Evolutionary conservation across 129 eudicot species (phyloP), one percentile per base, ranked within the genome.

Genomic region (Glebionis coronaria): DNA sequence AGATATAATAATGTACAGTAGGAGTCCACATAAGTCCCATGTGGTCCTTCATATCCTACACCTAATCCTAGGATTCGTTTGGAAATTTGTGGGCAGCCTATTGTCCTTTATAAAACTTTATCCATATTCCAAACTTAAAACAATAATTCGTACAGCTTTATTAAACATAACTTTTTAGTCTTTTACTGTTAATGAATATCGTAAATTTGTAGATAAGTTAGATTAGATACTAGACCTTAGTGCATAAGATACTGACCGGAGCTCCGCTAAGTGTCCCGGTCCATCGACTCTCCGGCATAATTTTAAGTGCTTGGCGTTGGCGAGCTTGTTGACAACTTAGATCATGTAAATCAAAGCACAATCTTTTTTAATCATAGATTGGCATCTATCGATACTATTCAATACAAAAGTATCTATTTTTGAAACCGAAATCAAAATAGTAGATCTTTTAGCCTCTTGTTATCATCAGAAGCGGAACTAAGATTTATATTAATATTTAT

Each of bases 21-120:
- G 42, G 21, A 55, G 16, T 74, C 55, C 61, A 60, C 61, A 15
- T 15, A 62, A 73, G 56, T 49, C 69, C 59, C 75, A 68, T 75
- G 75, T 75, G 74, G 80, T 68, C 68, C 65, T 60, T 51, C 79
- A 13, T 62, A 35, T 68, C 40, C 38, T 51, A 42, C 75, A 53
- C 49, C 74, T 76, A 71, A 71, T 71, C 76, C 74, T 76, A 53
- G 75, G 75, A 61, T 68, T 68, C 72, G 51, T 64, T 53, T 68
- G 40, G 57, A 69, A 68, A 68, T 76, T 76, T 69, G 75, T 76
- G 65, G 75, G 65, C 75, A 58, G 65, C 53, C 16, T 60, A n/a
- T 67, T 68, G 79, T 15, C 57, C 47, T 25, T 54, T 64, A 29
- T 10, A 71, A 4, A 16, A 60, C 71, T 15, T 51, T 50, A 60